These are phyloP conservation scores for Globisporangium nunn DNA, from an alignment of 352 stramenopile genomes.

Conservation along the genomic window DNA sequence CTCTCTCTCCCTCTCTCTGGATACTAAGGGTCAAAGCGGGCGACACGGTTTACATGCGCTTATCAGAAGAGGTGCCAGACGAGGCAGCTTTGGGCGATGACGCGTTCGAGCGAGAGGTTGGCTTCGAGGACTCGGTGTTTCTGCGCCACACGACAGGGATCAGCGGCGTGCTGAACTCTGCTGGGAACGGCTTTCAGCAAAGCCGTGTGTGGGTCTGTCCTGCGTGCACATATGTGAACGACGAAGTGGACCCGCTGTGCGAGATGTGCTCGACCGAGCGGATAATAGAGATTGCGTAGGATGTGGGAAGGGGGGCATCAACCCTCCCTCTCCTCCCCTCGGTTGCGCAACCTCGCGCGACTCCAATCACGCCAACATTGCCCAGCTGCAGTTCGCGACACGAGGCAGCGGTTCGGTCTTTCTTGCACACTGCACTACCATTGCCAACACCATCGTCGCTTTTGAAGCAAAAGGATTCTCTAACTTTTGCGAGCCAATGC, in stretches of 20 bases:
- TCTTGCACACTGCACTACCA: neutral
- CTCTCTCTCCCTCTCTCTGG: neutral
- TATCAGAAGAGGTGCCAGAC: constrained; percentile 51
- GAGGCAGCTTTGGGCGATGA: constrained; percentile 49
- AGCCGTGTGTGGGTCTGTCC: constrained; percentile 61
- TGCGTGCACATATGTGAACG: constrained; percentile 74
- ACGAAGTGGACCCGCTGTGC: constrained; percentile 38
- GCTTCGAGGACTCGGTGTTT: constrained; percentile 72
- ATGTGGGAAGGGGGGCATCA: too few relatives aligned
- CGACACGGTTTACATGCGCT: constrained; percentile 66
- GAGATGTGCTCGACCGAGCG: constrained; percentile 64
- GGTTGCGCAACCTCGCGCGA: neutral
- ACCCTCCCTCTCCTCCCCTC: too few relatives aligned
- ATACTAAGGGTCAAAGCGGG: constrained; percentile 55
- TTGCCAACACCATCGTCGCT: neutral
- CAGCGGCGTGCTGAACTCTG: constrained; percentile 11
- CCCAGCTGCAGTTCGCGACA: neutral
- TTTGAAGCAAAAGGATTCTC: neutral
- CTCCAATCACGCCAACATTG: neutral
- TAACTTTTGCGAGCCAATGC: constrained; percentile 1
- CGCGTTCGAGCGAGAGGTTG: constrained; percentile 50
- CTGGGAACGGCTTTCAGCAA: constrained; percentile 11
- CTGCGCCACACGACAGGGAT: constrained; percentile 20
- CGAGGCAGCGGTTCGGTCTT: neutral
- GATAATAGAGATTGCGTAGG: constrained; percentile 29